phyloP scores from a whole-genome alignment of 2,329 filamentous ascomycete genomes.

The Bertia moriformis region DNA sequence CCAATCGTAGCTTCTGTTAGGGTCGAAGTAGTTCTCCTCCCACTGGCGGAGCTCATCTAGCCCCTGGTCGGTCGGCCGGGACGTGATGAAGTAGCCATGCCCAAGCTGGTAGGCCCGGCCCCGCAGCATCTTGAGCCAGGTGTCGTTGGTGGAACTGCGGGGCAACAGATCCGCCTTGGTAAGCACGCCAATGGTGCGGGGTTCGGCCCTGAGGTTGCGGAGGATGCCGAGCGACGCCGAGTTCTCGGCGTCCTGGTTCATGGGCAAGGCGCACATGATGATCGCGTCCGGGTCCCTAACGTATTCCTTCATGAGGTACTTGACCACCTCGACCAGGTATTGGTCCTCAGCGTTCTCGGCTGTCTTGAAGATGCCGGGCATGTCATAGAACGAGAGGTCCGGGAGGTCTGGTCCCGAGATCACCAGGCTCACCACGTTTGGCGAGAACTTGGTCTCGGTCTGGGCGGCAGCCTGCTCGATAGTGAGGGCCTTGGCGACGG shows the following conservation, averaged over 20 bases:
- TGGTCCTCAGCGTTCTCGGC: conserved; percentile 47
- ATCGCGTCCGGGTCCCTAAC: conserved; percentile 56
- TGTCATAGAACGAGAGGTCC: conserved; percentile 68
- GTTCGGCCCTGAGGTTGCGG: conserved; percentile 34
- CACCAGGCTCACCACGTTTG: conserved; percentile 65
- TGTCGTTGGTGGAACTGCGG: conserved; percentile 26
- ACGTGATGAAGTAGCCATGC: conserved; percentile 68
- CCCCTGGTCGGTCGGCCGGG: conserved; percentile 41
- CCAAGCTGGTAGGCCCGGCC: conserved; percentile 48
- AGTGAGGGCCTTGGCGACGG: conserved; percentile 19
- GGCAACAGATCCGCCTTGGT: conserved; percentile 71
- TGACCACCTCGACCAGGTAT: conserved; percentile 58
- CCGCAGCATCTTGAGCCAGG: conserved; percentile 48
- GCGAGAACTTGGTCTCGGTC: conserved; percentile 57
- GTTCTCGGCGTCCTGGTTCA: conserved; percentile 66
- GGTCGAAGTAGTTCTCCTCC: conserved; percentile 36
- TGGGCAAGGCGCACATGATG: conserved; percentile 62
- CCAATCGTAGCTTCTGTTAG: conserved; percentile 23
- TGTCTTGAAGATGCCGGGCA: conserved; percentile 69
- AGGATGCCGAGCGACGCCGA: conserved; percentile 58
- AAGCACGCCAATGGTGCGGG: conserved; percentile 58
- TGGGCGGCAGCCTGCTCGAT: conserved; percentile 20
- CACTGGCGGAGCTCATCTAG: conserved; percentile 34
- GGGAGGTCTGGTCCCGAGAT: conserved; percentile 60
- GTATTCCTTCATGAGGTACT: conserved; percentile 56